Evolutionary conservation across 805 yeast genomes (phyloP).

Genomic region (Yarrowia hollandica): DNA sequence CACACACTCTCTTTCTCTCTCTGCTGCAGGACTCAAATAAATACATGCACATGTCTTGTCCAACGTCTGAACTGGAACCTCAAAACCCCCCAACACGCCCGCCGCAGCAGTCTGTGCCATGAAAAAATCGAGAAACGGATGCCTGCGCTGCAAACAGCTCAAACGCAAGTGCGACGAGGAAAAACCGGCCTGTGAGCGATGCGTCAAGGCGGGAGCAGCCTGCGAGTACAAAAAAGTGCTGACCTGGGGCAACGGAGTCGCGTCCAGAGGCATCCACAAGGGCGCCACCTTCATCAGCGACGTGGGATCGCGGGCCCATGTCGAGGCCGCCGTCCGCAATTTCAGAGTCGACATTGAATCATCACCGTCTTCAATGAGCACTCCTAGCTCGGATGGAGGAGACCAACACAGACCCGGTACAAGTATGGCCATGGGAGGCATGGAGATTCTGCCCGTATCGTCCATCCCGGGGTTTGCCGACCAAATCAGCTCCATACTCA

Average conservation of each 20-base stretch:
- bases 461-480: constrained; percentile 7
- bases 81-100: no score
- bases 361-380: background rate
- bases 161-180: constrained; percentile 70
- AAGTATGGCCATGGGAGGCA: background rate
- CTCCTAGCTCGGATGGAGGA: constrained; percentile 6
- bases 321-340: constrained; percentile 17
- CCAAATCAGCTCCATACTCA: constrained; percentile 14
- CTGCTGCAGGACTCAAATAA: no score
- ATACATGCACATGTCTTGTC: no score
- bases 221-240: constrained; percentile 67
- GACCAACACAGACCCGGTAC: background rate
- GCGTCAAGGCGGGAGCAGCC: constrained; percentile 47
- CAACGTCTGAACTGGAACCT: no score
- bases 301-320: constrained; percentile 11
- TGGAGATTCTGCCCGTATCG: constrained; percentile 1
- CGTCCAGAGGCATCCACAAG: constrained; percentile 16
- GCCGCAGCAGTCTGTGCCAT: background rate
- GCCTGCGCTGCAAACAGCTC: constrained; percentile 48
- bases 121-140: constrained; percentile 28
- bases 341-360: constrained; percentile 18
- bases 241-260: constrained; percentile 56
- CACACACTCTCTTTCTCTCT: no score
- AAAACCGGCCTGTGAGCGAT: constrained; percentile 62
- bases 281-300: constrained; percentile 24